Percentiles rank a stretch among this genome's conserved stretches.
Conservation (phyloP, 2,329 filamentous ascomycete species). For the Ophiostoma pallidulum region DNA sequence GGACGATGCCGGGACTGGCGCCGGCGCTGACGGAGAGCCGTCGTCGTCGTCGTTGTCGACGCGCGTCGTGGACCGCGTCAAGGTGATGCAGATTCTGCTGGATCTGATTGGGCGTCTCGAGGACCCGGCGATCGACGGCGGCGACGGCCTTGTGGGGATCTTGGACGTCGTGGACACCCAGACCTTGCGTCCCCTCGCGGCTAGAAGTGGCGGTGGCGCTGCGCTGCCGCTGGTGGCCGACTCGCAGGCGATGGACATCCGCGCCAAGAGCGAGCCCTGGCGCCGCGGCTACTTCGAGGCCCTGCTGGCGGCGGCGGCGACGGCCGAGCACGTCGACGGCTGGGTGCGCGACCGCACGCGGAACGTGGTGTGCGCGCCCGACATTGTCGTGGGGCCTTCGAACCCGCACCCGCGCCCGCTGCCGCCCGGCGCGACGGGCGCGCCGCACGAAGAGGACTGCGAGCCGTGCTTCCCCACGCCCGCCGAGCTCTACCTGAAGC, state of each 20-base stretch:
- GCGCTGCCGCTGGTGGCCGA: background rate
- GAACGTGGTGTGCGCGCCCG: slow-evolving; percentile 57
- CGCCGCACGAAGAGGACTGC: slow-evolving; percentile 68
- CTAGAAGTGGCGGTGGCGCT: background rate
- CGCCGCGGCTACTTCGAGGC: slow-evolving; percentile 75
- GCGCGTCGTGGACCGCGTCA: slow-evolving; percentile 57
- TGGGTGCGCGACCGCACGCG: slow-evolving; percentile 63
- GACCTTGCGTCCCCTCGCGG: background rate
- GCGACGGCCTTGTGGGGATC: slow-evolving; percentile 45
- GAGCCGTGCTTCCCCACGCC: slow-evolving; percentile 58
- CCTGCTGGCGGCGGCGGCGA: slow-evolving; percentile 65
- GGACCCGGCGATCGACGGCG: slow-evolving; percentile 57
- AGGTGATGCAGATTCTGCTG: slow-evolving; percentile 50
- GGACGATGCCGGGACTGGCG: background rate
- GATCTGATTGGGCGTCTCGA: slow-evolving; percentile 59
- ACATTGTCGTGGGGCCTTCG: slow-evolving; percentile 69
- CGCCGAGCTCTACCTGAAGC: slow-evolving; percentile 69
- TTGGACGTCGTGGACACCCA: slow-evolving; percentile 23
- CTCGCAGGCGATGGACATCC: slow-evolving; percentile 50
- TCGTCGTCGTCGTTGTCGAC: slow-evolving; percentile 17
- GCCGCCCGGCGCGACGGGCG: slow-evolving; percentile 49
- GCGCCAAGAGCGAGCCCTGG: slow-evolving; percentile 73
- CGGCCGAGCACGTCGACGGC: slow-evolving; percentile 72
- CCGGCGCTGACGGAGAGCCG: background rate
- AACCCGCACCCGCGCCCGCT: slow-evolving; percentile 73